Evolutionary conservation across 805 yeast species (phyloP).

Genomic region (Candida taoyuanica): DNA sequence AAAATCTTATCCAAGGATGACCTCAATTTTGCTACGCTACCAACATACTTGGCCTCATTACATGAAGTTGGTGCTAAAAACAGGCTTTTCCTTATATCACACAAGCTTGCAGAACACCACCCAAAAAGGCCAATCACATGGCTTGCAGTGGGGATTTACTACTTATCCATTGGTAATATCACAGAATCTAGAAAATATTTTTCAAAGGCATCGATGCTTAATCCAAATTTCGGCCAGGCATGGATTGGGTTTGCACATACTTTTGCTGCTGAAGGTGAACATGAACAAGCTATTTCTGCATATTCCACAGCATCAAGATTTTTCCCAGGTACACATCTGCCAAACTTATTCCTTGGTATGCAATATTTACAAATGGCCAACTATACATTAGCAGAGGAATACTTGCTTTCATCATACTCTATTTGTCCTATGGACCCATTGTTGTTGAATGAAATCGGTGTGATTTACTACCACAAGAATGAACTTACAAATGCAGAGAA

Average conservation of each 20-base stretch:
- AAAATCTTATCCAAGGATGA: conserved; percentile 49
- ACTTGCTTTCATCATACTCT: conserved; percentile 65
- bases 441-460: conserved; percentile 88
- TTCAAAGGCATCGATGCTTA: conserved; percentile 81
- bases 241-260: conserved; percentile 99
- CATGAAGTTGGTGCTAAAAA: conserved; percentile 82
- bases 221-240: conserved; percentile 89
- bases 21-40: conserved; percentile 65
- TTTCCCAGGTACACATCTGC: conserved; percentile 87
- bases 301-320: conserved; percentile 92
- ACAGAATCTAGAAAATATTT: conserved; percentile 84
- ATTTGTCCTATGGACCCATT: conserved; percentile 86
- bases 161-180: conserved; percentile 65
- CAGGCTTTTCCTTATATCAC: conserved; percentile 74
- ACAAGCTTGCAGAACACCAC: conserved; percentile 77
- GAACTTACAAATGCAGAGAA: conserved; percentile 66
- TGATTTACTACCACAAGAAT: conserved; percentile 73
- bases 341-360: conserved; percentile 90
- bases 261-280: conserved; percentile 97
- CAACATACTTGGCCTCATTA: conserved; percentile 76
- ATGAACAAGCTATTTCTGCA: conserved; percentile 96
- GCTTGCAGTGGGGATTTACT: conserved; percentile 90
- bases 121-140: conserved; percentile 83
- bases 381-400: conserved; percentile 79
- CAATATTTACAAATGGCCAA: conserved; percentile 89